A percentile compares a stretch with the other conserved stretches of the same genome.
These are phyloP conservation scores for Sphaceloma murrayae DNA, from an alignment of 2,329 filamentous ascomycete genomes.

Conservation along the genomic window DNA sequence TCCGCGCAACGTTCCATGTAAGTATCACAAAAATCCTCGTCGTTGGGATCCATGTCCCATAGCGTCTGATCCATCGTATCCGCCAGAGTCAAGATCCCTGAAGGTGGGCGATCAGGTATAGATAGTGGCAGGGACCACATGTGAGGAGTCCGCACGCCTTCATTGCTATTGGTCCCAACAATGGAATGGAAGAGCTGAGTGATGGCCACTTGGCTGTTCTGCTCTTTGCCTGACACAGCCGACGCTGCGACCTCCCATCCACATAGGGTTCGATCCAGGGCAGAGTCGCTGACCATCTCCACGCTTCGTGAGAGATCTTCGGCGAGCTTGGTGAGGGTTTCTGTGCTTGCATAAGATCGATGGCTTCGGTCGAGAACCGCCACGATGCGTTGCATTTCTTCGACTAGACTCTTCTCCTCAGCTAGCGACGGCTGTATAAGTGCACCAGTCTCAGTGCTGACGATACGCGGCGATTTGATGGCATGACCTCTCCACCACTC, in stretches of 20 bases:
- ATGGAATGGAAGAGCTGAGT: constrained; percentile 23
- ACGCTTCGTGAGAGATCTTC: not conserved
- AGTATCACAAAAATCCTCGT: constrained; percentile 21
- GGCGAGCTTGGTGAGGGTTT: constrained; percentile 39
- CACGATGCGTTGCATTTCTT: constrained; percentile 52
- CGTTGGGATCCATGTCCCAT: constrained; percentile 25
- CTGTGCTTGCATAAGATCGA: constrained; percentile 49
- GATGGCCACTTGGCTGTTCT: constrained; percentile 16
- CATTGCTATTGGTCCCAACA: constrained; percentile 21
- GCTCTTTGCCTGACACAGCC: constrained; percentile 19
- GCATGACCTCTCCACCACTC: constrained; percentile 55
- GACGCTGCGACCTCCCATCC: constrained; percentile 7
- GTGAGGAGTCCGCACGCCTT: constrained; percentile 21
- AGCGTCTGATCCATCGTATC: constrained; percentile 25
- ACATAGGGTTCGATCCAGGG: not conserved
- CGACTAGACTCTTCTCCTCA: constrained; percentile 39
- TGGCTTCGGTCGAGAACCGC: constrained; percentile 50
- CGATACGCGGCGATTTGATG: constrained; percentile 41
- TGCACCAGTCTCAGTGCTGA: constrained; percentile 31
- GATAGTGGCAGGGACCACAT: constrained; percentile 16
- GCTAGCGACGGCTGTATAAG: constrained; percentile 25
- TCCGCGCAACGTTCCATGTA: constrained; percentile 42
- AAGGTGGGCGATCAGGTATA: constrained; percentile 13
- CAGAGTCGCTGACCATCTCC: not conserved
- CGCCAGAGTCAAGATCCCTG: constrained; percentile 26